Evolutionary conservation across 163 green algal genomes (phyloP).

Genomic region (Volvox carteri): DNA sequence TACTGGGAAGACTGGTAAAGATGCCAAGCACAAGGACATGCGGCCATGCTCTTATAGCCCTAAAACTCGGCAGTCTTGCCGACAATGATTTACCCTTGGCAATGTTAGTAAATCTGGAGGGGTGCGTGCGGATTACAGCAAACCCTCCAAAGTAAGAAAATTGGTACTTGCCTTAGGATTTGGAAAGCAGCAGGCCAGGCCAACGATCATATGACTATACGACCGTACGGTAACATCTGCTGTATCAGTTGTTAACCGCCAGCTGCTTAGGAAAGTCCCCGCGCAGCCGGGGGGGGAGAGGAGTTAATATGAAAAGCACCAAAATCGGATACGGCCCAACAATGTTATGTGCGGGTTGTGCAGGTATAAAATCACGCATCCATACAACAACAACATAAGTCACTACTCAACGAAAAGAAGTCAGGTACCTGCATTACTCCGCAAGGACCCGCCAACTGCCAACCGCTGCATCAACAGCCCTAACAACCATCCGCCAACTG

Average conservation of each 20-base stretch:
- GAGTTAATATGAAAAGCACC: not conserved
- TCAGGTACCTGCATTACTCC: not conserved
- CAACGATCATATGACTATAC: not conserved
- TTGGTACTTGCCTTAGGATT: too few species aligned
- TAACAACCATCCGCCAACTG: not conserved
- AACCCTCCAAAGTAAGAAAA: too few species aligned
- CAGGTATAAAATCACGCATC: constrained; percentile 1
- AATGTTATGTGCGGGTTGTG: not conserved
- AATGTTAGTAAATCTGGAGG: too few species aligned
- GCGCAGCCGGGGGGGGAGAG: not conserved
- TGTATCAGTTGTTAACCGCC: not conserved
- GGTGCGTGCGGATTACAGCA: too few species aligned
- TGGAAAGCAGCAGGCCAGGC: too few species aligned
- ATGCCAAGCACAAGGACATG: too few species aligned
- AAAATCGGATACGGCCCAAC: not conserved
- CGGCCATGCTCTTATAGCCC: too few species aligned
- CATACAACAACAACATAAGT: too few species aligned
- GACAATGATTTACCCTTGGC: too few species aligned
- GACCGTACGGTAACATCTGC: not conserved
- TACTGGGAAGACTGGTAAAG: too few species aligned
- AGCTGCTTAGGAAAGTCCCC: not conserved
- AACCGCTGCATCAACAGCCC: not conserved
- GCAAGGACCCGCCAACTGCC: not conserved
- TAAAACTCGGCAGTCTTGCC: too few species aligned
- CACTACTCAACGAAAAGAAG: not conserved